Evolutionary conservation across 805 yeast species (phyloP).

Genomic region (Kluyveromyces aestuarii): DNA sequence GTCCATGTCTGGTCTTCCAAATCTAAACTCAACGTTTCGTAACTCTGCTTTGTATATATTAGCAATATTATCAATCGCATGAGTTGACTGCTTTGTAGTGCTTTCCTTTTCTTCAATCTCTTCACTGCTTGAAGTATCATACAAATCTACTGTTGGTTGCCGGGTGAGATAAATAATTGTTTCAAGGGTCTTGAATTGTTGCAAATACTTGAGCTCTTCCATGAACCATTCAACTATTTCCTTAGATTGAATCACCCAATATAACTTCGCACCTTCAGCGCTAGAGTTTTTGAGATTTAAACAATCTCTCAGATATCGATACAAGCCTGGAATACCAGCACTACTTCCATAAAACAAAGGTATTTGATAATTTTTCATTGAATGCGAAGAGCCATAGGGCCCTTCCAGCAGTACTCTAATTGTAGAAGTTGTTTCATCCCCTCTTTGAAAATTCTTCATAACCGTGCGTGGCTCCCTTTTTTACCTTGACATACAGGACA

Average conservation of each 20-base stretch:
- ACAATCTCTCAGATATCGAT: slow-evolving; percentile 23
- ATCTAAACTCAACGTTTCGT: slow-evolving; percentile 31
- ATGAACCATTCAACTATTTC: slow-evolving; percentile 7
- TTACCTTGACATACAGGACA: slow-evolving; percentile 36
- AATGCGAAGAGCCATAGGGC: slow-evolving; percentile 39
- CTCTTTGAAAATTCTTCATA: slow-evolving; percentile 27
- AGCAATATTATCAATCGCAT: background rate
- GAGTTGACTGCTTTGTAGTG: background rate
- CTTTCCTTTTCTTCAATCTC: slow-evolving; percentile 3
- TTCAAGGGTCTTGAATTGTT: slow-evolving; percentile 9
- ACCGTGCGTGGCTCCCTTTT: slow-evolving; percentile 43
- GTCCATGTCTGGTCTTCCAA: slow-evolving; percentile 37
- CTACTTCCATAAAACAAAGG: slow-evolving; percentile 39
- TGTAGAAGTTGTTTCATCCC: slow-evolving; percentile 7
- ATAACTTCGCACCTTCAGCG: background rate
- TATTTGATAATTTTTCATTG: slow-evolving; percentile 32
- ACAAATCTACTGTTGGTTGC: background rate
- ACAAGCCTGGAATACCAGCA: slow-evolving; percentile 39
- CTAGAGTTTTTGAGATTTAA: background rate
- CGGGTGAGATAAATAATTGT: slow-evolving; percentile 49
- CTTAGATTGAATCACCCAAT: slow-evolving; percentile 8
- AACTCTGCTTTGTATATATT: slow-evolving; percentile 7
- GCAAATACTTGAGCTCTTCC: slow-evolving; percentile 6
- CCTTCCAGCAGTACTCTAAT: slow-evolving; percentile 42
- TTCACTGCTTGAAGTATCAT: background rate